phyloP scores from a whole-genome alignment of 768 basidiomycete species.

The Clitopilus passeckerianus region DNA sequence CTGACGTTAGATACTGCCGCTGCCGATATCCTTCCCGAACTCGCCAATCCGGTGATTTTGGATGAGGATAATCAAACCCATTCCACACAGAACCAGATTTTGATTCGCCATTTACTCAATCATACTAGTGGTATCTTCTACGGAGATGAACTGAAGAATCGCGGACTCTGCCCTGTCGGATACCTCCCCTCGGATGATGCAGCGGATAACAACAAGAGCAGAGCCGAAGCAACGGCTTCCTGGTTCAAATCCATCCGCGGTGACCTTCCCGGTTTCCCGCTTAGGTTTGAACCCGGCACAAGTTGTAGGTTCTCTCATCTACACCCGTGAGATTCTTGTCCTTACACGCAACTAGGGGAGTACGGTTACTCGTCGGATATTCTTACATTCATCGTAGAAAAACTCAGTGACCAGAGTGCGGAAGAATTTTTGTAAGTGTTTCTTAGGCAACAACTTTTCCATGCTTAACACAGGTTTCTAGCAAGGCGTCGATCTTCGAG shows the following conservation, averaged over 20 bases:
- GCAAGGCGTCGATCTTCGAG: background rate
- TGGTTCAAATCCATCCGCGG: slow-evolving; percentile 11
- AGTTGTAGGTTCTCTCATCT: slow-evolving; percentile 13
- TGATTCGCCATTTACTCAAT: slow-evolving; percentile 15
- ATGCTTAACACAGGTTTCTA: background rate
- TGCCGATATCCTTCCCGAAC: slow-evolving; percentile 21
- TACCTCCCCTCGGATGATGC: slow-evolving; percentile 10
- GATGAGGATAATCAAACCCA: background rate
- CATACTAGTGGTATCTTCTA: slow-evolving; percentile 20
- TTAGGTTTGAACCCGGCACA: slow-evolving; percentile 23
- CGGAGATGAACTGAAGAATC: background rate
- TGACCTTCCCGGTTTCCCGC: slow-evolving; percentile 13
- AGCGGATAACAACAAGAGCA: slow-evolving; percentile 11
- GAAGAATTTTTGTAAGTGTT: slow-evolving; percentile 21
- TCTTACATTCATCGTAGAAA: slow-evolving; percentile 22
- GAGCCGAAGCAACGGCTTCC: slow-evolving; percentile 12
- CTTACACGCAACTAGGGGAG: slow-evolving; percentile 7
- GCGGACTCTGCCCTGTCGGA: slow-evolving; percentile 2
- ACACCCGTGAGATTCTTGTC: background rate
- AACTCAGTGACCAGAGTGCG: slow-evolving; percentile 16
- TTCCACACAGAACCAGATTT: slow-evolving; percentile 12
- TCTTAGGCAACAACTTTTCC: too few species aligned
- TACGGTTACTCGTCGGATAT: slow-evolving; percentile 20
- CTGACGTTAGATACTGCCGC: slow-evolving; percentile 22
- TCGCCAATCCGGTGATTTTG: slow-evolving; percentile 18